These are phyloP conservation scores for Mycena rebaudengoi DNA, from an alignment of 768 basidiomycete genomes.

Conservation along the genomic window DNA sequence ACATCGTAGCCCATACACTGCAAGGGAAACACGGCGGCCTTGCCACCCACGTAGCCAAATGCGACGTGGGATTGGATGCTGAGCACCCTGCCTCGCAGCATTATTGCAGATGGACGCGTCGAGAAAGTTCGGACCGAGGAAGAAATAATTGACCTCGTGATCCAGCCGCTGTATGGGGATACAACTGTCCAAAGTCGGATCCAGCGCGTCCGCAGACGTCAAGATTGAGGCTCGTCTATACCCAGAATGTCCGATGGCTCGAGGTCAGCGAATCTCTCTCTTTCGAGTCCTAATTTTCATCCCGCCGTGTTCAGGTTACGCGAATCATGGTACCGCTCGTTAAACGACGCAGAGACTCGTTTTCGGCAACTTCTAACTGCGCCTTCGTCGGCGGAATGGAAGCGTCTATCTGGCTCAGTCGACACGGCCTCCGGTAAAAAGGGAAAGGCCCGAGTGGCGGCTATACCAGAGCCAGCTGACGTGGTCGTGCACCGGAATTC, in stretches of 20 bases:
- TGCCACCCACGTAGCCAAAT: constrained; percentile 92
- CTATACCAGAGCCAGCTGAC: constrained; percentile 69
- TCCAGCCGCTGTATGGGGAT: not conserved
- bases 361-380: constrained; percentile 84
- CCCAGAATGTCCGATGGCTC: constrained; percentile 65
- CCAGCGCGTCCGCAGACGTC: constrained; percentile 13
- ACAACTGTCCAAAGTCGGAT: not conserved
- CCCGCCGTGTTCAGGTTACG: constrained; percentile 63
- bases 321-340: constrained; percentile 82
- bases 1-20: constrained; percentile 95
- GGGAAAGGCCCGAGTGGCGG: constrained; percentile 63
- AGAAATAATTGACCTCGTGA: not conserved
- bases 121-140: not conserved
- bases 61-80: constrained; percentile 95
- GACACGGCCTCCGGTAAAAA: constrained; percentile 58
- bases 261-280: constrained; percentile 47
- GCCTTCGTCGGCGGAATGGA: constrained; percentile 79
- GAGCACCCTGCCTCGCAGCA: constrained; percentile 64
- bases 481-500: constrained; percentile 81
- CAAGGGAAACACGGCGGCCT: constrained; percentile 79
- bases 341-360: constrained; percentile 76
- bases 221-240: not conserved
- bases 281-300: not conserved
- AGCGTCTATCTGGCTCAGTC: constrained; percentile 64
- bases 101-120: not conserved